A percentile compares a stretch with the other conserved stretches of the same genome.
Conservation (phyloP, 2,329 filamentous ascomycete genomes). For the Ascochyta lentis region DNA sequence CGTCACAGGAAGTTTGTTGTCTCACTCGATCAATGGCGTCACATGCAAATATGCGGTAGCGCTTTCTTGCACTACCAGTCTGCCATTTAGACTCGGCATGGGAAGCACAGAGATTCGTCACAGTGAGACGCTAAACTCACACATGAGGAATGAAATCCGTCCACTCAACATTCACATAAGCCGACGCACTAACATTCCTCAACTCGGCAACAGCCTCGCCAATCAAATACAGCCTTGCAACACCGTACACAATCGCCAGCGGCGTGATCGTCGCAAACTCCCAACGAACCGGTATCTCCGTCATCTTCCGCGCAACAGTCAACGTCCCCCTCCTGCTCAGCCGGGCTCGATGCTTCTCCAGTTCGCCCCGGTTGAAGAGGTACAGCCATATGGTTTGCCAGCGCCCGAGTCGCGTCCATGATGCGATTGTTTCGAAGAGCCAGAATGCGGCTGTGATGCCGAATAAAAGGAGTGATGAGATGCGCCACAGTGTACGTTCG, state of each 20-base stretch:
- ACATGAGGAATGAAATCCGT: constrained; percentile 25
- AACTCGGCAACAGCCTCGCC: constrained; percentile 27
- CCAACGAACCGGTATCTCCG: constrained; percentile 23
- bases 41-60: too few species aligned
- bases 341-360: constrained; percentile 12
- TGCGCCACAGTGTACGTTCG: constrained; percentile 19
- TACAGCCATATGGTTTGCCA: constrained; percentile 24
- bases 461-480: constrained; percentile 20
- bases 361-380: constrained; percentile 15
- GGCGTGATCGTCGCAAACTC: constrained; percentile 27
- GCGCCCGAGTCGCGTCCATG: constrained; percentile 23
- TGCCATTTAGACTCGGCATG: too few species aligned
- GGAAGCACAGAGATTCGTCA: neutral
- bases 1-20: too few species aligned
- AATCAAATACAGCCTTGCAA: constrained; percentile 26
- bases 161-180: constrained; percentile 31
- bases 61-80: too few species aligned
- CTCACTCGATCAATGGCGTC: neutral
- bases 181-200: constrained; percentile 20
- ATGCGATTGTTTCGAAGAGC: constrained; percentile 27
- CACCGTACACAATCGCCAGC: constrained; percentile 25
- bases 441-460: constrained; percentile 28
- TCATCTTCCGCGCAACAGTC: constrained; percentile 19
- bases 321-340: constrained; percentile 16
- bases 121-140: neutral